A percentile compares a stretch with the other conserved stretches of the same genome.
Evolutionary conservation across 1,284 basidiomycete genomes (phyloP).

Genomic region (Fomitopsis palustris): DNA sequence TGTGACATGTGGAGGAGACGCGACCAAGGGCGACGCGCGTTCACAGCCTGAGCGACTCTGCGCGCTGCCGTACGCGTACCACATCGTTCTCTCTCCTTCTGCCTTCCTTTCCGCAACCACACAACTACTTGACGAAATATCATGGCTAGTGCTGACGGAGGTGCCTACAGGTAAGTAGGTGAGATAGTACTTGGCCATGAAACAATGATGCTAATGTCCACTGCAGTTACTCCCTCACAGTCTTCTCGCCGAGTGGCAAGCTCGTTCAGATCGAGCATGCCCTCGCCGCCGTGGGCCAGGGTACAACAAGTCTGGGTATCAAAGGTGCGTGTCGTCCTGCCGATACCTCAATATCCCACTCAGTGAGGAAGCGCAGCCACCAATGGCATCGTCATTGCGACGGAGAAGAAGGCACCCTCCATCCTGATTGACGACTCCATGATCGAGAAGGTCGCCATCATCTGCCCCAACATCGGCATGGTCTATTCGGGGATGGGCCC

Average conservation of each 20-base stretch:
- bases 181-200: constrained; percentile 7
- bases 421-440: constrained; percentile 97
- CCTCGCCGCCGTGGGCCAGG: constrained; percentile 93
- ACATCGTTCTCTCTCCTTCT: constrained; percentile 4
- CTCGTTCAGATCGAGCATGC: constrained; percentile 99
- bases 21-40: constrained; percentile 4
- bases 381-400: constrained; percentile 98
- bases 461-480: constrained; percentile 99
- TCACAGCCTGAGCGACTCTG: background rate
- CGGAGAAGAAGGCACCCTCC: constrained; percentile 98
- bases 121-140: constrained; percentile 6
- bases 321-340: constrained; percentile 64
- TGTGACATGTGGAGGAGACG: background rate
- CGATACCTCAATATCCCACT: background rate
- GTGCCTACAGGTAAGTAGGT: constrained; percentile 69
- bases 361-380: constrained; percentile 58
- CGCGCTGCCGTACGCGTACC: constrained; percentile 2
- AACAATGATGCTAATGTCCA: constrained; percentile 8
- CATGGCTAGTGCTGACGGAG: constrained; percentile 73
- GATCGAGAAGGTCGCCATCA: constrained; percentile 93
- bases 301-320: constrained; percentile 96
- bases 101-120: background rate
- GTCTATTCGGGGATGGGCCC: constrained; percentile 99
- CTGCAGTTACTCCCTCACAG: constrained; percentile 93
- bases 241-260: constrained; percentile 98